Evolutionary conservation across 2,329 filamentous ascomycete genomes (phyloP).

Genomic region (Venturia pyrina): DNA sequence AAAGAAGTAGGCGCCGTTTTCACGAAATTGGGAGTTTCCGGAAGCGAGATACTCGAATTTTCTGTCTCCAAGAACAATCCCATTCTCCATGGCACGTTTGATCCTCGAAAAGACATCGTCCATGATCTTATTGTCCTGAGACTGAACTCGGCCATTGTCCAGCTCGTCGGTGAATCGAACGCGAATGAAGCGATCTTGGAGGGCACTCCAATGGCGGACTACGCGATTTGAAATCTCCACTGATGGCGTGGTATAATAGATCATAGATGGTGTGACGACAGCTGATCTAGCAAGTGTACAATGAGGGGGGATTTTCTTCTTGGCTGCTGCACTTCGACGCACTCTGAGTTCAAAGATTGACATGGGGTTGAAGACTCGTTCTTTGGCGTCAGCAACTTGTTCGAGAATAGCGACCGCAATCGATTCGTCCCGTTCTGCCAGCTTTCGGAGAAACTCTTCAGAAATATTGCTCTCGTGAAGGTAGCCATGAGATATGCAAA

Average conservation of each 20-base stretch:
- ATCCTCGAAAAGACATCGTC: constrained; percentile 64
- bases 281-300: constrained; percentile 69
- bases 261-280: constrained; percentile 71
- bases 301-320: constrained; percentile 52
- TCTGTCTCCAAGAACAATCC: constrained; percentile 72
- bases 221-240: constrained; percentile 86
- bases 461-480: constrained; percentile 68
- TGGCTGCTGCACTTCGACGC: constrained; percentile 27
- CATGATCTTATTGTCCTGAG: constrained; percentile 23
- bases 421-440: constrained; percentile 31
- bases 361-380: constrained; percentile 59
- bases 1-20: constrained; percentile 90
- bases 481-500: constrained; percentile 71
- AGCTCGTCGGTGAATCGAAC: constrained; percentile 85
- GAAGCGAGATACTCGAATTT: constrained; percentile 86
- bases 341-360: constrained; percentile 51
- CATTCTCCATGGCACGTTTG: constrained; percentile 59
- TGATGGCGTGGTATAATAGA: constrained; percentile 66
- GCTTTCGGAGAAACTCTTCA: constrained; percentile 52
- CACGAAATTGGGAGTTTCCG: constrained; percentile 89
- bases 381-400: constrained; percentile 56
- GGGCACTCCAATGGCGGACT: constrained; percentile 57
- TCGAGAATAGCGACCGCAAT: constrained; percentile 63
- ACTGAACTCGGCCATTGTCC: constrained; percentile 31
- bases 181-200: constrained; percentile 72